phyloP scores from a whole-genome alignment of 2,329 filamentous ascomycete genomes.

The Neocucurbitaria cava region DNA sequence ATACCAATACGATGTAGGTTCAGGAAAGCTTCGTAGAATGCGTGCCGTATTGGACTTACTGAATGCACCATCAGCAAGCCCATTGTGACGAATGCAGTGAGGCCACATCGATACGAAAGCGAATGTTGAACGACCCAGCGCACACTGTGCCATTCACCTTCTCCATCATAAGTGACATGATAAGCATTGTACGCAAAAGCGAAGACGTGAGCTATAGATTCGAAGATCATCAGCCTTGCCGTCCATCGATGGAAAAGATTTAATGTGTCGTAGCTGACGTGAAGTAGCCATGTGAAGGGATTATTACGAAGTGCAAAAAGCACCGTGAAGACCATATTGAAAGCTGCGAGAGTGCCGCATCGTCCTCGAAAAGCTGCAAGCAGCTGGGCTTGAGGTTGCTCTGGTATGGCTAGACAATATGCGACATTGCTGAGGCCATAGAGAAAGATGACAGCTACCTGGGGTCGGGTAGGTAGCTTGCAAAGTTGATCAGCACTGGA shows the following conservation, averaged over 20 bases:
- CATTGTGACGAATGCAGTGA: conserved; percentile 67
- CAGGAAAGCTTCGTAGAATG: conserved; percentile 81
- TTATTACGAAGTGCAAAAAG: conserved; percentile 77
- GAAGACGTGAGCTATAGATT: conserved; percentile 68
- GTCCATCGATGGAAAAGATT: conserved; percentile 80
- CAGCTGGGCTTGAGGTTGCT: conserved; percentile 73
- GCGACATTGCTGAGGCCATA: conserved; percentile 51
- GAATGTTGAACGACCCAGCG: conserved; percentile 39
- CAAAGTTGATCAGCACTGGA: conserved; percentile 51
- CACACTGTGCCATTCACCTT: conserved; percentile 38
- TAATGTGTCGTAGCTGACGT: conserved; percentile 78
- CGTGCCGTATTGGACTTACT: conserved; percentile 71
- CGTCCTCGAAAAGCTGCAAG: conserved; percentile 66
- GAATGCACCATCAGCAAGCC: conserved; percentile 69
- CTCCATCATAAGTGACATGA: conserved; percentile 55
- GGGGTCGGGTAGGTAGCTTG: conserved; percentile 50
- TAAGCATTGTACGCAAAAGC: conserved; percentile 59
- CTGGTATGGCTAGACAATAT: conserved; percentile 58
- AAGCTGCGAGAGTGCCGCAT: conserved; percentile 71
- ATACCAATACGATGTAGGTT: conserved; percentile 70
- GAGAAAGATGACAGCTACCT: conserved; percentile 49
- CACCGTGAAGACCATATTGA: conserved; percentile 78
- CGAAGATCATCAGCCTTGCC: conserved; percentile 73
- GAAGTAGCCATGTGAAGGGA: conserved; percentile 71
- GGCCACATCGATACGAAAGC: conserved; percentile 62